These are phyloP conservation scores for Trypanosoma congolense DNA, from an alignment of 208 protist species.

Conservation along the genomic window DNA sequence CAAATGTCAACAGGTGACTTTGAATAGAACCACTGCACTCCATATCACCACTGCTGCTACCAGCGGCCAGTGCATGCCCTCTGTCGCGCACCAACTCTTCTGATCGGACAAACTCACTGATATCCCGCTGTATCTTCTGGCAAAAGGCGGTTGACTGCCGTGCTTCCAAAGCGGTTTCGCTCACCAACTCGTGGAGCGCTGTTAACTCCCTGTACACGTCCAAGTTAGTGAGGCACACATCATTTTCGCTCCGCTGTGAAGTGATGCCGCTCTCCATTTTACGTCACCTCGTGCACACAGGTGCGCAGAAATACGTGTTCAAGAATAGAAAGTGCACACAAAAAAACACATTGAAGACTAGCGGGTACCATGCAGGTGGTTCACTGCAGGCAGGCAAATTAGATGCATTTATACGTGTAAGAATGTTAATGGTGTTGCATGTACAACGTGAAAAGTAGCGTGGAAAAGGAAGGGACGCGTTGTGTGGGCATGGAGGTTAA, in stretches of 20 bases:
- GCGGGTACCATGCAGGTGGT: no score
- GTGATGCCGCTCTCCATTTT: no score
- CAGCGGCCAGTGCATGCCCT: not conserved
- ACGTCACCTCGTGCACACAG: no score
- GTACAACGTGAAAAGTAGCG: no score
- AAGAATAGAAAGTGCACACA: no score
- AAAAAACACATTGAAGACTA: no score
- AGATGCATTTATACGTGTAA: no score
- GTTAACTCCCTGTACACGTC: slow-evolving; percentile 6
- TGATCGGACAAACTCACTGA: slow-evolving; percentile 15
- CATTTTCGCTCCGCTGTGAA: not conserved
- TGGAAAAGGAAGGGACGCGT: no score
- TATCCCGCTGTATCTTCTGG: slow-evolving; percentile 17
- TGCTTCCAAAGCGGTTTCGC: slow-evolving; percentile 13
- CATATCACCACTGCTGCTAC: not conserved
- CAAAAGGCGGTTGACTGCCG: slow-evolving; percentile 20
- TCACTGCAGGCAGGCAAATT: no score
- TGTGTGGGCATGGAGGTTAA: no score
- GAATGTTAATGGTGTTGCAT: no score
- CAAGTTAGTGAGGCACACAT: not conserved
- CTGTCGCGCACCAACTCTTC: slow-evolving; percentile 6
- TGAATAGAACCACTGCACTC: slow-evolving; percentile 8
- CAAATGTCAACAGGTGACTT: slow-evolving; percentile 27
- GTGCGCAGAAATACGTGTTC: no score
- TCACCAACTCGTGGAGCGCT: slow-evolving; percentile 12